Percentiles rank a stretch among this genome's conserved stretches.
phyloP scores from a whole-genome alignment of 2,329 filamentous ascomycete genomes.

The Gaeumannomyces tritici region DNA sequence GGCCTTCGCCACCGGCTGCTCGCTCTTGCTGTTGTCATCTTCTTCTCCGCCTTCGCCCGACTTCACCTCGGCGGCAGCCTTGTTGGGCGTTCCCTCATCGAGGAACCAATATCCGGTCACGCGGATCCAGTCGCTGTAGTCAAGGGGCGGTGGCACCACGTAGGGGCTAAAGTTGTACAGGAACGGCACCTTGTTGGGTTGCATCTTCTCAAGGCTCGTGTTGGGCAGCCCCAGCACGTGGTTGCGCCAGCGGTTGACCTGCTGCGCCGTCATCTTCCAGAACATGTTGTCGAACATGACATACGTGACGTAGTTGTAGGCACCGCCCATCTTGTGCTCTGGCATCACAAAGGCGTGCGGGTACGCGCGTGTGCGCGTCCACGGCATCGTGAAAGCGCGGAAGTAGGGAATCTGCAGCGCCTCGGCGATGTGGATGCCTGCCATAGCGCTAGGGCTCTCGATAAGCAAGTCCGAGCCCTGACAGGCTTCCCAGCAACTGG shows the following conservation, averaged over 20 bases:
- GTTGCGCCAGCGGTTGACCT: conserved; percentile 89
- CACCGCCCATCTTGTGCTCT: conserved; percentile 87
- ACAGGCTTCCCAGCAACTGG: conserved; percentile 74
- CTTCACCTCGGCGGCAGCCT: background rate
- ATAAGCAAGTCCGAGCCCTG: conserved; percentile 84
- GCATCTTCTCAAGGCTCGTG: conserved; percentile 82
- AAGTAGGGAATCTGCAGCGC: conserved; percentile 91
- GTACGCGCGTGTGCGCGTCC: conserved; percentile 91
- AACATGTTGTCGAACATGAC: conserved; percentile 95
- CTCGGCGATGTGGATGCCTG: conserved; percentile 94
- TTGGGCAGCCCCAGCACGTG: conserved; percentile 67
- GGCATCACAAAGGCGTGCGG: conserved; percentile 93
- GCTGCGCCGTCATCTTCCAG: conserved; percentile 85
- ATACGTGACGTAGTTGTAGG: conserved; percentile 92
- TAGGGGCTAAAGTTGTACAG: conserved; percentile 93
- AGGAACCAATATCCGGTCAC: conserved; percentile 98
- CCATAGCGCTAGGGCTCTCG: conserved; percentile 94
- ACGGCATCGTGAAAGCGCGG: conserved; percentile 96
- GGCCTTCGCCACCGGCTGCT: background rate
- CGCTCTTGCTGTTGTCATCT: background rate
- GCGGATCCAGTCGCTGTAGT: conserved; percentile 96
- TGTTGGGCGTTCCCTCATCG: conserved; percentile 45
- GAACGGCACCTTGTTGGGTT: conserved; percentile 96
- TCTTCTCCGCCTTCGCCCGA: background rate
- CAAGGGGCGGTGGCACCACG: conserved; percentile 87